A percentile compares a stretch with the other conserved stretches of the same genome.
Evolutionary conservation across 352 stramenopile genomes (phyloP).

Genomic region (Phytophthora pseudosyringae): DNA sequence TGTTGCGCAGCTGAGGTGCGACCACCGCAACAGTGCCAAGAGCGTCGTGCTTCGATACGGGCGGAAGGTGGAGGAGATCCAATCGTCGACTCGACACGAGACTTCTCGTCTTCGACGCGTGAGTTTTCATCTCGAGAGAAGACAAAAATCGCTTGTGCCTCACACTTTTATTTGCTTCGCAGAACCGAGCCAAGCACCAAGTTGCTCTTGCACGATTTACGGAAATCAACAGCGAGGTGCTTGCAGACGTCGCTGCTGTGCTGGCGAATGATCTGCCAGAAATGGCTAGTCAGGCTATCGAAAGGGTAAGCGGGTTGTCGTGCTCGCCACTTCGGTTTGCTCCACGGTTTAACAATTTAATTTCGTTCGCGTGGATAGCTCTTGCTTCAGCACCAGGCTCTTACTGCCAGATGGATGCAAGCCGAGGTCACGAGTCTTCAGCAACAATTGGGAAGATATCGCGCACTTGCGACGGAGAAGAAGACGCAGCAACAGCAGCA

Average conservation of each 20-base stretch:
- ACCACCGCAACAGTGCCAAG: slow-evolving; percentile 69
- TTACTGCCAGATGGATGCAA: slow-evolving; percentile 38
- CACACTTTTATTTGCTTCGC: slow-evolving; percentile 8
- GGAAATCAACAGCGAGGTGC: slow-evolving; percentile 65
- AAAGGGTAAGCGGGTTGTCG: slow-evolving; percentile 39
- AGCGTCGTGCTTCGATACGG: slow-evolving; percentile 65
- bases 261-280: slow-evolving; percentile 46
- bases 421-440: slow-evolving; percentile 27
- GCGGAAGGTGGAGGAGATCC: slow-evolving; percentile 62
- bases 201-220: slow-evolving; percentile 62
- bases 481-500: slow-evolving; percentile 22
- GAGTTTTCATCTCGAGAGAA: slow-evolving; percentile 16
- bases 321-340: neutral
- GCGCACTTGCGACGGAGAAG: slow-evolving; percentile 14
- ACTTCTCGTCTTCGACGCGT: slow-evolving; percentile 61
- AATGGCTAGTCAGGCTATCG: slow-evolving; percentile 40
- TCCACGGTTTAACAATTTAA: slow-evolving; percentile 3
- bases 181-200: slow-evolving; percentile 76
- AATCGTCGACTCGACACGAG: slow-evolving; percentile 50
- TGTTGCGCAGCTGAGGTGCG: slow-evolving; percentile 53
- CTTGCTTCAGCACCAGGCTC: slow-evolving; percentile 41
- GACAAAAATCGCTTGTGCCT: neutral
- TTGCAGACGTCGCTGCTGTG: slow-evolving; percentile 49
- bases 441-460: slow-evolving; percentile 29
- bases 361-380: slow-evolving; percentile 30